Evolutionary conservation across 495 filamentous ascomycete genomes (phyloP), one percentile per base, ranked within the genome.

Genomic region (Neohortaea acidophila): DNA sequence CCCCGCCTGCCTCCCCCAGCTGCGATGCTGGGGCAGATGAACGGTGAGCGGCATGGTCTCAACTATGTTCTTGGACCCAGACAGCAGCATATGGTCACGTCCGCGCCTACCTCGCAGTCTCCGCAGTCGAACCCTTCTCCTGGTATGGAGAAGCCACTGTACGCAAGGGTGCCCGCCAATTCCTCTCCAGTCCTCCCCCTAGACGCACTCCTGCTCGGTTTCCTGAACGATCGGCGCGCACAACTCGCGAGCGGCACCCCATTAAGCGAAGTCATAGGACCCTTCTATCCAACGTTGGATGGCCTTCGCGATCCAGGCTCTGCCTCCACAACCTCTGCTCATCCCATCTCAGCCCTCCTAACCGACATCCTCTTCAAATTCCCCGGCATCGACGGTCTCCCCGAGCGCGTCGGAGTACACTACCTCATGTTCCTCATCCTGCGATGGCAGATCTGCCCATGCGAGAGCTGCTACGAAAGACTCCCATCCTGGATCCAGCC

Each of bases 351-450:
- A 14, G 81, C 79, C 46, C 72, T 89, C 7, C 80, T 87, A 49
- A 84, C 78, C 18, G 82, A 87, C 53, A 81, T 89, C 42, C 62
- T 87, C 0, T 60, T 70, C 26, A 75, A 72, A 17, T 85, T 87
- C 45, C 80, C 82, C 0, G 72, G 75, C 42, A 67, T 91, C 6
- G 60, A 59, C 10, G 58, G 59, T 2, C 64, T 86, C 0, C 82
- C 84, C 3, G 83, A 86, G 54, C 75, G 80, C 47, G 70, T 85
- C 2, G 81, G 73, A 13, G 69, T 84, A 4, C 63, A 87, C n/a
- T 82, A 79, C 48, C 57, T 69, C 51, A 87, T 85, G 81, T 87
- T 86, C 55, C 68, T 84, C 7, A 51, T 82, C 35, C 82, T 85
- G 77, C 74, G 82, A 2, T 91, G 81, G 81, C 73, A 77, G 49